Evolutionary conservation across 306 rosid species (phyloP).

Genomic region (Castanea mollissima): DNA sequence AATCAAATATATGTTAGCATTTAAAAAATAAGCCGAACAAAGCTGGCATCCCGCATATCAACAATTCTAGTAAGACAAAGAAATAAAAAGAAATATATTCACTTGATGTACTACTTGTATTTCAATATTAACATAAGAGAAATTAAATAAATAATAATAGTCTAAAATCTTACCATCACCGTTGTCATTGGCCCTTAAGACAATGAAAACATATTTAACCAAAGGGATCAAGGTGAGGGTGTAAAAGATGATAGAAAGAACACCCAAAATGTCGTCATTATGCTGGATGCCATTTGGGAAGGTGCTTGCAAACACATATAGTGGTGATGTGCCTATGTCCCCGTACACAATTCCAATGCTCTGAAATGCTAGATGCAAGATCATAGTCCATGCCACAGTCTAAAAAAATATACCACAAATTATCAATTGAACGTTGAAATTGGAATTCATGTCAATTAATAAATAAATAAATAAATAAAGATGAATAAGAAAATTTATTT

Average conservation of each 20-base stretch:
- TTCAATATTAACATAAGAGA: neutral
- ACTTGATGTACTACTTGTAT: neutral
- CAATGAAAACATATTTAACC: constrained; percentile 55
- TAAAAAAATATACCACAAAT: neutral
- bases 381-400: constrained; percentile 40
- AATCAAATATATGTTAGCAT: no score
- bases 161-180: constrained; percentile 47
- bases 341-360: constrained; percentile 75
- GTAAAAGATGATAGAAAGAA: constrained; percentile 56
- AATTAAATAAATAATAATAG: neutral
- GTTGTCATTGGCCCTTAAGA: constrained; percentile 57
- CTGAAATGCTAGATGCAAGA: constrained; percentile 64
- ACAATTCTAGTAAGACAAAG: no score
- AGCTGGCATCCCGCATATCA: no score
- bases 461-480: no score
- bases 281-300: constrained; percentile 45
- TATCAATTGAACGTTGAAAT: neutral
- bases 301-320: constrained; percentile 51
- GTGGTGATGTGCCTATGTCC: constrained; percentile 73
- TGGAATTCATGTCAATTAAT: no score
- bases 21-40: no score
- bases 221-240: constrained; percentile 64
- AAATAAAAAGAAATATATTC: no score
- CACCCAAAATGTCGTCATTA: constrained; percentile 65
- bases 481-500: no score